Evolutionary conservation across 345 rosid species (phyloP).

Genomic region (Eucalyptus grandis): DNA sequence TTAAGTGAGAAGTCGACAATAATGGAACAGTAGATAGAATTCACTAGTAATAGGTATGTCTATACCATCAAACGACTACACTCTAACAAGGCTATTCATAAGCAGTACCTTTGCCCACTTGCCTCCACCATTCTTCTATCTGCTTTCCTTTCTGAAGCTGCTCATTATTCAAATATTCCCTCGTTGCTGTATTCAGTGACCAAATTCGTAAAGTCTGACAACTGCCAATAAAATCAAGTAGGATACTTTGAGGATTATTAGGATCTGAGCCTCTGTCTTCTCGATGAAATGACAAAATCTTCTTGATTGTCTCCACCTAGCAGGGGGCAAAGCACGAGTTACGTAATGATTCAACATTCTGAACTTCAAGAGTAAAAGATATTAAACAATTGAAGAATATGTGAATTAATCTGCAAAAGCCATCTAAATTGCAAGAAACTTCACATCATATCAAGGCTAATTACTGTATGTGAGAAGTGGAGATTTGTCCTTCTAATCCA

Average conservation of each 20-base stretch:
- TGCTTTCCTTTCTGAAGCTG: constrained; percentile 94
- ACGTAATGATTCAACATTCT: not conserved
- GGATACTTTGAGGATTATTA: constrained; percentile 79
- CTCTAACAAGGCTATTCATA: not conserved
- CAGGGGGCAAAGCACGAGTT: not conserved
- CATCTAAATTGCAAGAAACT: not conserved
- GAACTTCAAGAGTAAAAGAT: not conserved
- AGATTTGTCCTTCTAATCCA: not conserved
- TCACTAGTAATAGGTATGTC: not conserved
- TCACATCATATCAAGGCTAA: not conserved
- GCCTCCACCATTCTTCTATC: constrained; percentile 99
- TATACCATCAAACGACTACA: not conserved
- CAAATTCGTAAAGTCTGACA: constrained; percentile 91
- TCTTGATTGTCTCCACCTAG: constrained; percentile 86
- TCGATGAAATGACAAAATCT: constrained; percentile 86
- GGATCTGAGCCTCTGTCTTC: constrained; percentile 91
- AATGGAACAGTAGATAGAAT: not conserved
- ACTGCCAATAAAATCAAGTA: constrained; percentile 97
- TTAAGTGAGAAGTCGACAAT: not conserved
- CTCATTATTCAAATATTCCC: constrained; percentile 82
- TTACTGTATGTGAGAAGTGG: not conserved
- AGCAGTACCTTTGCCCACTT: constrained; percentile 70
- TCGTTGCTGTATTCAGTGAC: constrained; percentile 79
- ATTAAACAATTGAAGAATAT: not conserved
- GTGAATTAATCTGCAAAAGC: not conserved